These are phyloP conservation scores for Rhodotorula taiwanensis DNA, from an alignment of 768 basidiomycete genomes.

Conservation along the genomic window DNA sequence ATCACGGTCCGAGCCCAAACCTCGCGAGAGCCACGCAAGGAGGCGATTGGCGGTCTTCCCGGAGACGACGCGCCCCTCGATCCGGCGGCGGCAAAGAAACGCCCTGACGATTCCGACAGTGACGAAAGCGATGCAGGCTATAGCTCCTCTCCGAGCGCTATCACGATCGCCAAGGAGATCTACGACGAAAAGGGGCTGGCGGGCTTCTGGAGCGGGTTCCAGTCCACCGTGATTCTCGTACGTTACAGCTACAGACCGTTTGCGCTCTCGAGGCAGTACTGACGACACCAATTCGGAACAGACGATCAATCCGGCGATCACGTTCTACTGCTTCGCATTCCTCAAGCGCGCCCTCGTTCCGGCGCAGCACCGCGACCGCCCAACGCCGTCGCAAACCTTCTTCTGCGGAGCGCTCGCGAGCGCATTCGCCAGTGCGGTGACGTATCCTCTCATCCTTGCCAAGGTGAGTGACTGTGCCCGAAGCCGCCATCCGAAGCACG, in stretches of 20 bases:
- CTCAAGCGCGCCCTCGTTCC: conserved; percentile 49
- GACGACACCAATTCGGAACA: not conserved
- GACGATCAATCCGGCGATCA: conserved; percentile 55
- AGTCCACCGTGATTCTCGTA: conserved; percentile 50
- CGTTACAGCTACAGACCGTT: not conserved
- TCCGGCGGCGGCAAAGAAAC: not conserved
- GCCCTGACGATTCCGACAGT: conserved; percentile 25
- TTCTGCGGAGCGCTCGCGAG: conserved; percentile 56
- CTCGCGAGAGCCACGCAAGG: conserved; percentile 45
- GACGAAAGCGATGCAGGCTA: conserved; percentile 38
- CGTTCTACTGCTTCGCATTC: conserved; percentile 54
- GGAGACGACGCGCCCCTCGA: conserved; percentile 30
- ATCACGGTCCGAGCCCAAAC: conserved; percentile 56
- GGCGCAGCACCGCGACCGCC: conserved; percentile 41
- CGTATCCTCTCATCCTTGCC: conserved; percentile 59
- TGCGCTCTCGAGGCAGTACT: not conserved
- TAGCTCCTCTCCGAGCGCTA: conserved; percentile 16
- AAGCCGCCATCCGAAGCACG: not conserved
- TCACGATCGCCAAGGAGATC: conserved; percentile 47
- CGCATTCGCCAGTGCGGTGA: conserved; percentile 50
- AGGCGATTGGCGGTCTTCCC: conserved; percentile 27
- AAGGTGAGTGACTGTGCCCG: conserved; percentile 45
- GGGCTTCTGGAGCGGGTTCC: conserved; percentile 59
- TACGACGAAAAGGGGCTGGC: conserved; percentile 51
- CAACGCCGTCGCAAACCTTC: conserved; percentile 52